These are phyloP conservation scores for Vicia sativa DNA, from an alignment of 306 rosid genomes.

Conservation along the genomic window DNA sequence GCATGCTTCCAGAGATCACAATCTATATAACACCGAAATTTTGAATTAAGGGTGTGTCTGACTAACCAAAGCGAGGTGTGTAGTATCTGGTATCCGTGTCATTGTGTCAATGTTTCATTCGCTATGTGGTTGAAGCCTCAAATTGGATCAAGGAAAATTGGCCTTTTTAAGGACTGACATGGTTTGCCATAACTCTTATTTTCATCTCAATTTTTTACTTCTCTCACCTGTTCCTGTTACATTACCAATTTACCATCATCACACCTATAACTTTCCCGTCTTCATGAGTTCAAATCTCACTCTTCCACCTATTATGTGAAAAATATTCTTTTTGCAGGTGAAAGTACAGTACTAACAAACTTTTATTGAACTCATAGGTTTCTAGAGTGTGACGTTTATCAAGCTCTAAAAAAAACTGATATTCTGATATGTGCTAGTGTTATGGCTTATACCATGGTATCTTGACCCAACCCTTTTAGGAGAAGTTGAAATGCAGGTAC, in stretches of 20 bases:
- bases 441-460: background rate
- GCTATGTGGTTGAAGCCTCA: background rate
- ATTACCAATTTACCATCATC: background rate
- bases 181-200: background rate
- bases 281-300: background rate
- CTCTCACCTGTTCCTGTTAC: background rate
- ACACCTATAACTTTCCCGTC: background rate
- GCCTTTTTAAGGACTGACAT: background rate
- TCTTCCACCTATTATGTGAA: slow-evolving; percentile 1
- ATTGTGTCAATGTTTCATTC: background rate
- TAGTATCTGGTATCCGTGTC: background rate
- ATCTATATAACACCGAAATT: background rate
- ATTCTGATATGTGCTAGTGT: background rate
- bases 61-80: background rate
- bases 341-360: background rate
- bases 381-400: background rate
- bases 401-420: background rate
- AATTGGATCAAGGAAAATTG: background rate
- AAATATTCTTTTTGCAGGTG: background rate
- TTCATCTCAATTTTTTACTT: background rate
- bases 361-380: background rate
- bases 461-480: background rate
- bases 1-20: background rate
- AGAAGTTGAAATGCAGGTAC: background rate
- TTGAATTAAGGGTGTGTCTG: background rate